These are phyloP conservation scores for Alternaria sp. DNA, from an alignment of 2,329 filamentous ascomycete genomes.

Conservation along the genomic window DNA sequence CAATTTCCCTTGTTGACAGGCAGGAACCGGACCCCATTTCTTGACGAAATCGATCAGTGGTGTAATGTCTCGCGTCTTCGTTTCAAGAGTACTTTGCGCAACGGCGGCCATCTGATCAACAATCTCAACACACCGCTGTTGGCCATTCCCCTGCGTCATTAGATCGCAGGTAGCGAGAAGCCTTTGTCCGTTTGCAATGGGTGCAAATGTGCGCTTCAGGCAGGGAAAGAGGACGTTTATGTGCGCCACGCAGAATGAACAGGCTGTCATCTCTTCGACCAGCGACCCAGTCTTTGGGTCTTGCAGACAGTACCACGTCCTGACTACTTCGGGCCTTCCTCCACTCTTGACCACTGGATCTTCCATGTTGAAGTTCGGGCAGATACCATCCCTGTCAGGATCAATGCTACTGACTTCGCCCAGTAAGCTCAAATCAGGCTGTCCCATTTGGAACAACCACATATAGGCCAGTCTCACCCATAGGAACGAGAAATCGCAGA, in stretches of 20 bases:
- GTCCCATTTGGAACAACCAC: conserved; percentile 19
- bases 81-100: conserved; percentile 5
- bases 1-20: conserved; percentile 7
- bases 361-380: conserved; percentile 22
- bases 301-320: conserved; percentile 25
- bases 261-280: conserved; percentile 28
- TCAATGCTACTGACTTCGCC: conserved; percentile 14
- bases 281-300: conserved; percentile 16
- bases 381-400: conserved; percentile 20
- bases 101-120: conserved; percentile 13
- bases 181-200: conserved; percentile 12
- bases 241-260: conserved; percentile 22
- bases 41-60: conserved; percentile 14
- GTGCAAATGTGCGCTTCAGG: conserved; percentile 19
- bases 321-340: conserved; percentile 16
- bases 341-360: conserved; percentile 17
- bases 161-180: conserved; percentile 28
- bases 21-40: conserved; percentile 16
- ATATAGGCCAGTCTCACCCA: conserved; percentile 24
- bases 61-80: conserved; percentile 4
- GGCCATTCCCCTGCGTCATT: conserved; percentile 10
- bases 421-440: conserved; percentile 20
- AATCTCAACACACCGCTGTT: conserved; percentile 16
- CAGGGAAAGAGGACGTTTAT: conserved; percentile 20
- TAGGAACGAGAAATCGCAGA: conserved; percentile 21